phyloP scores from a whole-genome alignment of 2,329 filamentous ascomycete genomes.

The Byssochlamys sp. region DNA sequence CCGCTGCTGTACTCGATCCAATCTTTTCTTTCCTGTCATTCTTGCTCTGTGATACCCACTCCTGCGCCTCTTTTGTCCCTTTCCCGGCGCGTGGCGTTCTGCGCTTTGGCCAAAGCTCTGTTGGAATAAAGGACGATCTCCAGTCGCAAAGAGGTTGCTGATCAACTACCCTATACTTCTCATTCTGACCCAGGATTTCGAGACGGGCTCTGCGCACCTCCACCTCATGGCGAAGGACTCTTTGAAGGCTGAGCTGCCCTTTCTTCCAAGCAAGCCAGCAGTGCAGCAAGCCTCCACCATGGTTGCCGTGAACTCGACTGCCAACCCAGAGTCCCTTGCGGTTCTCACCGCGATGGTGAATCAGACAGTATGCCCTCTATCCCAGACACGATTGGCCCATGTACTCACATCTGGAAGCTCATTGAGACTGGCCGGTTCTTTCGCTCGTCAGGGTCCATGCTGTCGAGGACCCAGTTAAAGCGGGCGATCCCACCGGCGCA shows the following conservation, averaged over 20 bases:
- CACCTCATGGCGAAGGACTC: background rate
- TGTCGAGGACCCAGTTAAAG: conserved; percentile 26
- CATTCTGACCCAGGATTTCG: too few species aligned
- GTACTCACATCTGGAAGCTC: conserved; percentile 23
- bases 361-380: conserved; percentile 21
- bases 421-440: conserved; percentile 35
- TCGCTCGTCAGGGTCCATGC: conserved; percentile 25
- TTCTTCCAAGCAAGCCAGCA: background rate
- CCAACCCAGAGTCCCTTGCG: conserved; percentile 27
- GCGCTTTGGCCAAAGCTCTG: background rate
- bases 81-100: background rate
- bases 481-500: conserved; percentile 28
- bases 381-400: conserved; percentile 2
- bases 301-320: conserved; percentile 10
- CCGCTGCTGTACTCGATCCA: background rate
- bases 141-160: background rate
- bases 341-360: conserved; percentile 28
- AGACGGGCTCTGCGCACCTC: background rate
- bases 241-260: background rate
- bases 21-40: background rate
- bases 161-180: background rate
- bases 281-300: conserved; percentile 6
- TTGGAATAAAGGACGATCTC: background rate
- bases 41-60: background rate
- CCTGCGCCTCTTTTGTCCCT: background rate